A percentile compares a stretch with the other conserved stretches of the same genome.
These are phyloP conservation scores for Clohesyomyces aquaticus DNA, from an alignment of 495 filamentous ascomycete species.

Conservation along the genomic window DNA sequence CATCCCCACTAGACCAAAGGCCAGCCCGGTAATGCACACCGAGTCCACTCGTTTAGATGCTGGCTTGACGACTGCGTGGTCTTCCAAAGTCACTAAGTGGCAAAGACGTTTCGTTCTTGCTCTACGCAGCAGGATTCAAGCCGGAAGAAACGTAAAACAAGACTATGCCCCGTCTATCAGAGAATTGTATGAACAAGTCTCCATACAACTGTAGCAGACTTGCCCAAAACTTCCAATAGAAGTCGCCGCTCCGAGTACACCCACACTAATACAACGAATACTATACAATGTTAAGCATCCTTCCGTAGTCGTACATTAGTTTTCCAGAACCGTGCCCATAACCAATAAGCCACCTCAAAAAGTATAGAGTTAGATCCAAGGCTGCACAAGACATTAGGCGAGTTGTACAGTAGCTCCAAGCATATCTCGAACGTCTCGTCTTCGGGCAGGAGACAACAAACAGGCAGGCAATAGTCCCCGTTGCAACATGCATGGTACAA, in stretches of 20 bases:
- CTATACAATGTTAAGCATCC: background rate
- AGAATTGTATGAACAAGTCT: too few relatives aligned
- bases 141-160: too few relatives aligned
- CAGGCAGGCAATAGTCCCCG: background rate
- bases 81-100: too few relatives aligned
- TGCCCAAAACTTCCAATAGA: background rate
- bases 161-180: too few relatives aligned
- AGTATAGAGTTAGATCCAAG: background rate
- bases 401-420: background rate
- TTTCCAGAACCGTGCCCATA: background rate
- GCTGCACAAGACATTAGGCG: background rate
- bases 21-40: too few relatives aligned
- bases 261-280: background rate
- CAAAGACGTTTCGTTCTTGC: too few relatives aligned
- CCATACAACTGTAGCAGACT: too few relatives aligned
- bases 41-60: too few relatives aligned
- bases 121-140: too few relatives aligned
- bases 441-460: background rate
- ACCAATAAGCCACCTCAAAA: background rate
- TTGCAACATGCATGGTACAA: background rate
- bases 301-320: background rate
- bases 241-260: background rate
- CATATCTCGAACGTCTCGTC: background rate
- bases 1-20: too few relatives aligned
- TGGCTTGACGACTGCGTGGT: too few relatives aligned